Base-by-base conservation (phyloP, 2,329 filamentous ascomycete genomes). In the Davidsoniella virescens region DNA sequence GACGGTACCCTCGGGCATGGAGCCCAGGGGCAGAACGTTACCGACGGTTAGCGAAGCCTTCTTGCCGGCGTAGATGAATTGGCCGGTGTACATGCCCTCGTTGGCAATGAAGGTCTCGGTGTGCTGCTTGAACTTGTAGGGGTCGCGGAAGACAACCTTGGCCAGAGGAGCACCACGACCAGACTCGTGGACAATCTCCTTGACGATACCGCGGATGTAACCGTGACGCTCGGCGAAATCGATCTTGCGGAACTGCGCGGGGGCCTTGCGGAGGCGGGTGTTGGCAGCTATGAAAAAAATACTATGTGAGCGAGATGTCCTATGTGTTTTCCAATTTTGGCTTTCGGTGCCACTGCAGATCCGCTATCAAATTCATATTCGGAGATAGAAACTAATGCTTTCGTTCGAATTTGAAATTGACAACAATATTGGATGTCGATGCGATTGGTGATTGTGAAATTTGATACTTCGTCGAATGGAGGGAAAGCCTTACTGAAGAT, bases 1-100 rank as follows among this genome's bases (percentile, higher is more conserved):
- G 63, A 98, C 90, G 71, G 92, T 98, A 87, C 92, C 92, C 79
- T 98, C 92, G 61, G 92, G 92, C 69, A 96, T 84, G 67, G 85
- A 87, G 67, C 80, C 79, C 62, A 98, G 81, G 59, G 92, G 92
- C 57, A 98, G 86, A 67, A 98, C 73, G 80, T 98, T 98, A 71
- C 92, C 92, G 70, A 98, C 82, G 65, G 85, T 96, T 66, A 98
- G 80, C 60, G 83, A 77, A 64, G 92, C 92, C 75, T 94, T 92
- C 87, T 98, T 98, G 69, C 92, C 92, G 68, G 90, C 92, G 75
- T 98, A 98, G 83, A 98, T 87, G 80, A 98, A 98, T 74, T 98
- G 92, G 69, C 92, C 92, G 61, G 92, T 95, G 86, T 96, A 98
- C 88, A 96, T 95, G 76, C 92, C 92, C 79, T 96, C 92, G 76